Base-by-base conservation (phyloP, 768 basidiomycete genomes). In the Naganishia vaughanmartiniae region DNA sequence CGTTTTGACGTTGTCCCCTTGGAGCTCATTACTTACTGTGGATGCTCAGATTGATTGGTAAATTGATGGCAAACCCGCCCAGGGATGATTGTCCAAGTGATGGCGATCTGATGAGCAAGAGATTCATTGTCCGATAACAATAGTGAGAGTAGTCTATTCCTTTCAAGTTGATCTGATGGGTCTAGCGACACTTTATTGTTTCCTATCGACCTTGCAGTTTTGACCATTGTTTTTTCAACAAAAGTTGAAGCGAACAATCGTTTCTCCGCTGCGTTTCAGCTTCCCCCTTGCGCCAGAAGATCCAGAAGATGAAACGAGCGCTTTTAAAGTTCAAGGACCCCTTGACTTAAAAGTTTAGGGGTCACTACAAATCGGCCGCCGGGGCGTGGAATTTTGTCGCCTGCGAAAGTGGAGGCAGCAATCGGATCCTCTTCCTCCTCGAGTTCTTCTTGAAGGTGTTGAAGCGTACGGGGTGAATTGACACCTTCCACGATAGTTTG, bases 41-140 rank as follows among this genome's bases (percentile, higher is more conserved):
- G 14, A 51, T n/a, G n/a, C 12, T 12, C n/a, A 24, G n/a, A 9
- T 21, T 51, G 48, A 51, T 51, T 21, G n/a, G n/a, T 51, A 7
- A 51, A 26, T 51, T 19, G 48, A 51, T 24, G 48, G 4, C n/a
- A 51, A 24, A n/a, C n/a, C 19, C 24, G 48, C 48, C 6, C 21
- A 51, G 42, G 42, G 15, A 14, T 63, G 42, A 63, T 63, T 24
- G 60, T 28, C 24, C 39, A 42, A 63, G 60, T 63, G 60, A 63
- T 63, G 60, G 36, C 48, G 48, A 51, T 26, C 12, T 51, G 48
- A 51, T 51, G 60, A 42, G 6, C 3, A 12, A 28, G 42, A 63
- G 24, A 39, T 42, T 45, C 34, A 42, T 63, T 63, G 39, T 45
- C 30, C n/a, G n/a, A 39, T 34, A 39, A 26, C 24, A 42, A 42